Base-by-base conservation (phyloP, 805 yeast genomes). In the Maudiozyma bulderi region DNA sequence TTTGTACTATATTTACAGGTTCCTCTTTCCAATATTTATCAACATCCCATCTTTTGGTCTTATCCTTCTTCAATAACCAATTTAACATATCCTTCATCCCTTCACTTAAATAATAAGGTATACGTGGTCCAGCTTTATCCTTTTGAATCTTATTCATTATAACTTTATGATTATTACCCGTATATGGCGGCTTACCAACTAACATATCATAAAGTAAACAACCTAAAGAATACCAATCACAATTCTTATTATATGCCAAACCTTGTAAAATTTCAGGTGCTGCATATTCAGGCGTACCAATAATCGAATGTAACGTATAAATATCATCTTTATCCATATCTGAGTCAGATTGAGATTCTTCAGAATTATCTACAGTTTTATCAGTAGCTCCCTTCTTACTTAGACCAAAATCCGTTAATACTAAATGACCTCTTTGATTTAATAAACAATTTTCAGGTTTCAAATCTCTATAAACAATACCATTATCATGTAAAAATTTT, bases 191-290 rank as follows among this genome's bases (percentile, higher is more conserved):
- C 44, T 81, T 74, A 0, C 96, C 96, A 0, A 90, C 82, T 46
- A 88, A 70, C 76, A 88, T 75, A 62, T 89, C 95, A 58, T 70
- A 85, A 45, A 82, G 69, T 6, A 88, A 82, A 44, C 95, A 84
- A 0, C 96, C 96, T 34, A 89, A 68, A 0, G 95, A 86, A 88
- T 95, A 88, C 86, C 95, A 87, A 64, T 88, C 96, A 45, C 89
- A 93, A 33, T 80, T 74, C 47, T 78, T 82, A 57, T 84, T 88
- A 64, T 88, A 89, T 14, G 80, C 78, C 56, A 81, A 76, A 26
- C 95, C 95, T 50, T 76, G 78, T 30, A 88, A 70, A 33, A 89
- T 83, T 62, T 88, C 96, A 2, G 96, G 96, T 0, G 96, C 96
- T 81, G 88, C 65, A 42, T 71, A 67, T 48, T 75, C 75, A 5